Evolutionary conservation across 805 yeast species (phyloP).

Genomic region (Candida dajiaensis): DNA sequence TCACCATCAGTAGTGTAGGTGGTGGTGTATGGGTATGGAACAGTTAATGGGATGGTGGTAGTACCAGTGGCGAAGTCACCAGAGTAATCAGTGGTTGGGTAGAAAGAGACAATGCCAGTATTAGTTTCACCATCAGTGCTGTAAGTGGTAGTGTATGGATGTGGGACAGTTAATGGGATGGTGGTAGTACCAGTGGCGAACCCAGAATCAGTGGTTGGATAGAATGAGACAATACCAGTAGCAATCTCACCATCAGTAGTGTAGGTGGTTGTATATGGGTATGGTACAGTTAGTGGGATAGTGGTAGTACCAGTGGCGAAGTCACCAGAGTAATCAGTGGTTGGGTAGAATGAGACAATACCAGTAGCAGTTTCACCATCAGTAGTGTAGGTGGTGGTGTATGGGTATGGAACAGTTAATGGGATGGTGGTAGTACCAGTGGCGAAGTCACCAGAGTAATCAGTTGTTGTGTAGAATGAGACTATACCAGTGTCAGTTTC

Average conservation of each 20-base stretch:
- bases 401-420: background rate
- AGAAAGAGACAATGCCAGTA: slow-evolving; percentile 14
- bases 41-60: background rate
- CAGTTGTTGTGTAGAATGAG: slow-evolving; percentile 2
- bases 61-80: slow-evolving; percentile 11
- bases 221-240: slow-evolving; percentile 5
- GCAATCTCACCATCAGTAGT: background rate
- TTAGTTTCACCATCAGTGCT: background rate
- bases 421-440: slow-evolving; percentile 7
- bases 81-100: slow-evolving; percentile 1
- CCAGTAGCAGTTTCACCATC: slow-evolving; percentile 3
- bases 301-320: slow-evolving; percentile 5
- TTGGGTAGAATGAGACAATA: slow-evolving; percentile 4
- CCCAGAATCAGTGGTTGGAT: slow-evolving; percentile 3
- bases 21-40: slow-evolving; percentile 4
- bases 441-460: slow-evolving; percentile 4
- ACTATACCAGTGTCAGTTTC: slow-evolving; percentile 12
- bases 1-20: slow-evolving; percentile 2
- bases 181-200: slow-evolving; percentile 5
- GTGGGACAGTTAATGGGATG: background rate
- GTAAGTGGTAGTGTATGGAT: slow-evolving; percentile 10
- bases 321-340: slow-evolving; percentile 3
- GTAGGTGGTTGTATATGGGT: slow-evolving; percentile 4
- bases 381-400: slow-evolving; percentile 5
- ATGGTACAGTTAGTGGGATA: background rate